Evolutionary conservation across 2,329 filamentous ascomycete genomes (phyloP), one percentile per base, ranked within the genome.

Genomic region (Penicillium corylophilum): DNA sequence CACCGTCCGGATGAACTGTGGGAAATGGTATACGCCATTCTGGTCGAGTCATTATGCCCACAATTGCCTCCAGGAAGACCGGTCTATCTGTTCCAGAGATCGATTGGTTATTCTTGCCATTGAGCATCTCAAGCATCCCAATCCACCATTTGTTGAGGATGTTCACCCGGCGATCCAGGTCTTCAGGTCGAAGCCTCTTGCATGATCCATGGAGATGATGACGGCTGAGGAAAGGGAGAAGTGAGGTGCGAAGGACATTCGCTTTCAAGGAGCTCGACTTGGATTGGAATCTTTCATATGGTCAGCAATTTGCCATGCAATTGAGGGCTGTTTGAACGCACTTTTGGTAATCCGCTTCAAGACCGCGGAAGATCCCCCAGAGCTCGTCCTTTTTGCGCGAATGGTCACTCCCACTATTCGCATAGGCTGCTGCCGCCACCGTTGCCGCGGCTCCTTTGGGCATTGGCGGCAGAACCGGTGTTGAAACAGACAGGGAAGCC

Each of bases 81-180:
- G 90, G 89, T 28, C 90, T 81, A 64, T 96, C 92, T n/a, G 90
- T 86, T 10, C 89, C 89, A 1, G 90, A 85, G 13, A 96, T 85
- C 3, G 88, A 86, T 63, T 90, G 87, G 50, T 86, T 86, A 66
- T 86, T 83, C 55, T 82, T 82, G 28, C 87, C 88, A 59, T 91
- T 86, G 22, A 96, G 81, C 77, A 95, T 84, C 53, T 94, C 90
- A 50, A 96, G 74, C 35, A 96, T 76, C 1, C 83, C 86, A 39
- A 80, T 86, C 92, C 92, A 96, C 92, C 92, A 96, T 66, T 89
- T 92, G 68, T 94, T 90, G 51, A 96, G 74, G 43, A 95, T 89
- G 40, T 84, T 85, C 2, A 88, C 82, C 53, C 92, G 82, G 31
- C 88, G 82, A 64, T 96, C 91, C 40, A 96, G 73, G 67, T 95